Base-by-base conservation (phyloP, 345 rosid genomes). In the Iberis pinnata region DNA sequence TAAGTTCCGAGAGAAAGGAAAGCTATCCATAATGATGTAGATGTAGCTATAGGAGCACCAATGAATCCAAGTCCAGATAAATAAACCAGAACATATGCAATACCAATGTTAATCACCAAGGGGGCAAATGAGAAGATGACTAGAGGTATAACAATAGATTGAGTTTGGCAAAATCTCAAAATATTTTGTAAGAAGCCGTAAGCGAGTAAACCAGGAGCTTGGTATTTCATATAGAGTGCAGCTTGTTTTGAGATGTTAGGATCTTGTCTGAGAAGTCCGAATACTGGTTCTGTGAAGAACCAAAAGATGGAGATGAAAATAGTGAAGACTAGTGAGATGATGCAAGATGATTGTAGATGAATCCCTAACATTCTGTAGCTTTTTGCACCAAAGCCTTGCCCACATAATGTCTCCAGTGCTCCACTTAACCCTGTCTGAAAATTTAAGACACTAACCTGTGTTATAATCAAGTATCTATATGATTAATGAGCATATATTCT, bases 361-460 rank as follows among this genome's bases (percentile, higher is more conserved):
- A 83, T 65, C 22, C 95, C 95, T 43, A 86, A 46, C 73, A 71
- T 76, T 24, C 73, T 74, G 62, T 89, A 82, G 49, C 24, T 12
- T 53, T 76, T 72, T 32, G 97, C 87, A 7, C 90, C 95, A 69
- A 74, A 89, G 10, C 72, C 90, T 79, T 86, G 97, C 3, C 97
- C 95, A 64, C 97, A 89, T 0, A 89, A 74, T 16, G 95, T 89
- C 63, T 89, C 97, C 6, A 89, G 71, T 41, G 86, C 80, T 53
- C 94, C 95, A 71, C 93, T 86, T 58, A 80, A 60, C 7, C 95
- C 94, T 27, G 37, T 43, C 97, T 86, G 40, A 31, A 37, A 40
- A 19, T 4, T n/a, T 33, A 11, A 38, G 38, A 57, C 32, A 61
- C 13, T 20, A 32, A 38, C 43, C 6, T 7, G 10, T 18, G 32